Evolutionary conservation across 2,329 filamentous ascomycete genomes (phyloP).

Genomic region (Zasmidium cellare): DNA sequence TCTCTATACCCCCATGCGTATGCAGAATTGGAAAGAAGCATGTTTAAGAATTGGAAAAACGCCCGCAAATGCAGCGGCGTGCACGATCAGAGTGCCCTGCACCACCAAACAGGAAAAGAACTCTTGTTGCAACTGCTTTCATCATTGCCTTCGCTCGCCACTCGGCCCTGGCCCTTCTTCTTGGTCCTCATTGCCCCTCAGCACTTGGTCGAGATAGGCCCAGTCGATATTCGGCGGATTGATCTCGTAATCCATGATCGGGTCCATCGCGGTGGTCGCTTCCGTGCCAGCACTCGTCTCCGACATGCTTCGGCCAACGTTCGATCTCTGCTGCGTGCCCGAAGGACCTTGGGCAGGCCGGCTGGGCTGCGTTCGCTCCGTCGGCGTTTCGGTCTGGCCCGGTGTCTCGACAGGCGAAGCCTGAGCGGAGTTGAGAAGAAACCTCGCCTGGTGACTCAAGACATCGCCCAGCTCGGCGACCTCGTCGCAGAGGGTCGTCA

Average conservation of each 20-base stretch:
- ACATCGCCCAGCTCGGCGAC: constrained; percentile 12
- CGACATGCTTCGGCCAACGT: neutral
- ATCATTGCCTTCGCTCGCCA: neutral
- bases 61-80: neutral
- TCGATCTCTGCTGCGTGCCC: neutral
- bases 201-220: constrained; percentile 14
- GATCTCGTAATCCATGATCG: constrained; percentile 1
- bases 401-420: neutral
- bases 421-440: neutral
- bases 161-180: neutral
- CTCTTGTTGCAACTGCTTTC: neutral
- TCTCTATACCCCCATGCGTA: too few species aligned
- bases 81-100: neutral
- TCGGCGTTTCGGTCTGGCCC: neutral
- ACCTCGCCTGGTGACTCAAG: constrained; percentile 2
- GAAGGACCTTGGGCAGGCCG: neutral
- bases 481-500: constrained; percentile 8
- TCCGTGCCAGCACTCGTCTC: neutral
- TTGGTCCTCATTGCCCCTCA: constrained; percentile 6
- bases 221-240: constrained; percentile 13
- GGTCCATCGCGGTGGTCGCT: neutral
- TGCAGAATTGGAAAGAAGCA: too few species aligned
- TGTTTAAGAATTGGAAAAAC: neutral
- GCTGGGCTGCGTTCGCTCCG: neutral
- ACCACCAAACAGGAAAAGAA: too few species aligned